Percentiles rank a stretch among this genome's conserved stretches.
These are phyloP conservation scores for Xerocomus amazonicus DNA, from an alignment of 1,284 basidiomycete genomes.

Conservation along the genomic window DNA sequence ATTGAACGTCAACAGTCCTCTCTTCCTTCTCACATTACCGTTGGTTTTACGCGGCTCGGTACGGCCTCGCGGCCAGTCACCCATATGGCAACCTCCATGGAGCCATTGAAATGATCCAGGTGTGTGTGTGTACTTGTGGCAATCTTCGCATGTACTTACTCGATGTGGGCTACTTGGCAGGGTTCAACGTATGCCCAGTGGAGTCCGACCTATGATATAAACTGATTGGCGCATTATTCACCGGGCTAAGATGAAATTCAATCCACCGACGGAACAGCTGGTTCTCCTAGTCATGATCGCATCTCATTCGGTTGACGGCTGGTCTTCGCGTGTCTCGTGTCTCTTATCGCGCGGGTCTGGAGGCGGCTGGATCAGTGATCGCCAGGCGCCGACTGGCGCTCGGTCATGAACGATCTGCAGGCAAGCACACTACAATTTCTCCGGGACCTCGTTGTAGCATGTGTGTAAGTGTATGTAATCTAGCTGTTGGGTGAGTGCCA, in stretches of 20 bases:
- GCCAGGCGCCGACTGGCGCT: constrained; percentile 37
- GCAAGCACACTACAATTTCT: constrained; percentile 25
- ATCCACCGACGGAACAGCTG: constrained; percentile 40
- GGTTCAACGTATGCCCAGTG: constrained; percentile 23
- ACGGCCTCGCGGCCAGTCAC: constrained; percentile 44
- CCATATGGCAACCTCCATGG: constrained; percentile 35
- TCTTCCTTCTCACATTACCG: constrained; percentile 11
- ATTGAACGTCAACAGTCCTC: constrained; percentile 10
- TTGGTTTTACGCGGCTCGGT: constrained; percentile 33
- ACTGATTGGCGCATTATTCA: constrained; percentile 17
- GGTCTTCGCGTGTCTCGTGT: constrained; percentile 21
- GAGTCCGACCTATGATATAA: constrained; percentile 11
- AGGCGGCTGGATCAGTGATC: constrained; percentile 37
- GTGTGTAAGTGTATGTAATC: constrained; percentile 26
- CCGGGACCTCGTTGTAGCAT: constrained; percentile 20
- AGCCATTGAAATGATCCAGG: constrained; percentile 45
- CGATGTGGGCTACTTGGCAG: constrained; percentile 15
- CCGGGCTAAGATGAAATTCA: constrained; percentile 47
- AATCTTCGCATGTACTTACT: constrained; percentile 9
- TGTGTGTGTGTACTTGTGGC: constrained; percentile 25
- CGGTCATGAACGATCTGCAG: constrained; percentile 40
- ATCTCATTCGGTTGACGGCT: constrained; percentile 19
- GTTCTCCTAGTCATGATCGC: constrained; percentile 39
- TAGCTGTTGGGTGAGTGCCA: constrained; percentile 18
- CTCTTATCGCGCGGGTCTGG: constrained; percentile 34